phyloP scores from a whole-genome alignment of 2,329 filamentous ascomycete genomes.

The Alternaria dauci region DNA sequence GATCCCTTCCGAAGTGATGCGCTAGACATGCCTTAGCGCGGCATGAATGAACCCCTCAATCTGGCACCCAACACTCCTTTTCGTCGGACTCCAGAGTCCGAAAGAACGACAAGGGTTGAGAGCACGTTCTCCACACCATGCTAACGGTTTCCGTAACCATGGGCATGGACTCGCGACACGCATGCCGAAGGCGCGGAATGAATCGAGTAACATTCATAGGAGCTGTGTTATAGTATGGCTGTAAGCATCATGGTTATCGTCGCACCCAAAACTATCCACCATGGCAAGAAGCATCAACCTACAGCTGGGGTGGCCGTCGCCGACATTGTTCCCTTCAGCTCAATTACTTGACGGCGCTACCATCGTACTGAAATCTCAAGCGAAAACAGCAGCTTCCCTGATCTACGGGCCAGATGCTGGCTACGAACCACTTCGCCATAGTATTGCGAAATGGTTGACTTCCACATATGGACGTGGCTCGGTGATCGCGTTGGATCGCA shows the following conservation, averaged over 20 bases:
- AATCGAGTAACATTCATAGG: too few species aligned
- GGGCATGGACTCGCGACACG: too few species aligned
- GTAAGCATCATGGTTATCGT: neutral
- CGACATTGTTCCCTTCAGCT: slow-evolving; percentile 67
- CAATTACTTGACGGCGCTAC: slow-evolving; percentile 67
- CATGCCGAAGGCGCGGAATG: too few species aligned
- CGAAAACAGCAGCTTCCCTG: slow-evolving; percentile 66
- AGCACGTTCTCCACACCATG: neutral
- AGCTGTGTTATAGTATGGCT: neutral
- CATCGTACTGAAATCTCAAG: slow-evolving; percentile 65
- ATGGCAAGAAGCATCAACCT: slow-evolving; percentile 64
- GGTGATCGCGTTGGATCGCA: slow-evolving; percentile 61
- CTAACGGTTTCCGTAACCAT: too few species aligned
- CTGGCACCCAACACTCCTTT: neutral
- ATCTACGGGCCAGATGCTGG: slow-evolving; percentile 80
- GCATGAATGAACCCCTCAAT: neutral
- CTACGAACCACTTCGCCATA: slow-evolving; percentile 71
- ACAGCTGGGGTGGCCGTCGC: slow-evolving; percentile 71
- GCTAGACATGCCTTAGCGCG: neutral
- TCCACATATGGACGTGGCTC: slow-evolving; percentile 61
- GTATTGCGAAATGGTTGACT: slow-evolving; percentile 72
- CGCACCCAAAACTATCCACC: neutral
- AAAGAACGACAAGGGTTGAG: neutral
- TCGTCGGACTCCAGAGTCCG: neutral
- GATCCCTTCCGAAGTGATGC: slow-evolving; percentile 1